These are phyloP conservation scores for Parachlorella kessleri DNA, from an alignment of 139 green algal genomes.

Conservation along the genomic window DNA sequence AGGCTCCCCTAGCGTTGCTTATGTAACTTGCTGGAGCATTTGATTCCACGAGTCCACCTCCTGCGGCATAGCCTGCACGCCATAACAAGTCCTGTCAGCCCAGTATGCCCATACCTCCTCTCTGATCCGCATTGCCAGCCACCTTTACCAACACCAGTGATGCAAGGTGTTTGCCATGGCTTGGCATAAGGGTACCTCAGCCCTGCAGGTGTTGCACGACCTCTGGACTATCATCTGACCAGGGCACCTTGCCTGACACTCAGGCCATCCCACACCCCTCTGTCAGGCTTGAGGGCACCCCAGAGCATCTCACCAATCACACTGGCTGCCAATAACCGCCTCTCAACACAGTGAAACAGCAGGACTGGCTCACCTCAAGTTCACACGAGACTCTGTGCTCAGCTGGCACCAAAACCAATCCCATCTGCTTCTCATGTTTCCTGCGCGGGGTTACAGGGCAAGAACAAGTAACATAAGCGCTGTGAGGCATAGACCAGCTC, in stretches of 20 bases:
- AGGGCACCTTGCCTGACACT: background rate
- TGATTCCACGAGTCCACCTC: no score
- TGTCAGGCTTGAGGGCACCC: background rate
- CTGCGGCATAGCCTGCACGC: background rate
- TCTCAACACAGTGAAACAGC: no score
- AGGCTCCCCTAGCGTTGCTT: no score
- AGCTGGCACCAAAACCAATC: conserved; percentile 15
- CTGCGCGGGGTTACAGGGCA: background rate
- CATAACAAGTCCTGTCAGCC: background rate
- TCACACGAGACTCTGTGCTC: conserved; percentile 1
- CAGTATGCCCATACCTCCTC: no score
- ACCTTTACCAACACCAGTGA: no score
- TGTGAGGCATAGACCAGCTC: background rate
- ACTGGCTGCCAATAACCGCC: no score
- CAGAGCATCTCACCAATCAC: no score
- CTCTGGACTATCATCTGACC: background rate
- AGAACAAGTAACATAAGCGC: background rate
- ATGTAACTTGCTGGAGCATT: background rate
- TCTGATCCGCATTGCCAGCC: no score
- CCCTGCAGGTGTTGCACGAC: background rate
- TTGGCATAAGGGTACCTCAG: no score
- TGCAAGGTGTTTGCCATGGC: no score
- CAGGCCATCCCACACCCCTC: background rate
- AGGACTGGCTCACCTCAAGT: conserved; percentile 10
- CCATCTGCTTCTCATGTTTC: conserved; percentile 17